Base-by-base conservation (phyloP, 805 yeast genomes). In the Dipodascus geniculatus region DNA sequence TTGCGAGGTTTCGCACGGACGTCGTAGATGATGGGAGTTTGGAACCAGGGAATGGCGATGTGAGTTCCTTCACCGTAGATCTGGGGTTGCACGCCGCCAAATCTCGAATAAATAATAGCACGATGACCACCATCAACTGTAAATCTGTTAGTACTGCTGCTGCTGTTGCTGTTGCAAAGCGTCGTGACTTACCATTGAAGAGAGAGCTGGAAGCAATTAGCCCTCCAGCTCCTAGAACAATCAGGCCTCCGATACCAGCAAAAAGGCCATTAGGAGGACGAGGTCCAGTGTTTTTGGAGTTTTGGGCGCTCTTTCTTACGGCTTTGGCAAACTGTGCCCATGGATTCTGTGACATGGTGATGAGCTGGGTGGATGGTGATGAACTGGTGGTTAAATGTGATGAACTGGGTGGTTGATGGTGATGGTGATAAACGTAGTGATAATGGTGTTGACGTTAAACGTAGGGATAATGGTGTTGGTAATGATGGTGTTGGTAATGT, bases 81-180 rank as follows among this genome's bases (percentile, higher is more conserved):
- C 56, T 75, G 78, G 17, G 90, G 82, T 65, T 82, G 85, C 50
- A 93, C 83, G 66, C 99, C 99, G 51, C 80, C 77, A 23, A 89
- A 51, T 66, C 99, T 81, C 23, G 95, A 88, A 68, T 93, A 93
- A 42, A 93, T 79, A 64, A 93, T 90, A 17, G 97, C 99, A 66
- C 99, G 78, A 70, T 91, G 98, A 71, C 99, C 99, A 81, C 99
- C 99, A 70, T 93, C 98, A 56, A 93, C 99, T 47, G 19, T 47
- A 22, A 14, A 14, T n/a, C n/a, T 8, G 49, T 47, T 47, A 47
- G 49, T 23, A 42, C 16, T 20, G 8, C n/a, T n/a, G n/a, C n/a
- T n/a, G n/a, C n/a, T n/a, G n/a, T n/a, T n/a, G n/a, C 38, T 31
- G 38, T 11, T n/a, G n/a, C 38, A 11, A 16, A 31, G 11, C 38